phyloP scores from a whole-genome alignment of 1,139 yeast species.

The Pichia sp. region DNA sequence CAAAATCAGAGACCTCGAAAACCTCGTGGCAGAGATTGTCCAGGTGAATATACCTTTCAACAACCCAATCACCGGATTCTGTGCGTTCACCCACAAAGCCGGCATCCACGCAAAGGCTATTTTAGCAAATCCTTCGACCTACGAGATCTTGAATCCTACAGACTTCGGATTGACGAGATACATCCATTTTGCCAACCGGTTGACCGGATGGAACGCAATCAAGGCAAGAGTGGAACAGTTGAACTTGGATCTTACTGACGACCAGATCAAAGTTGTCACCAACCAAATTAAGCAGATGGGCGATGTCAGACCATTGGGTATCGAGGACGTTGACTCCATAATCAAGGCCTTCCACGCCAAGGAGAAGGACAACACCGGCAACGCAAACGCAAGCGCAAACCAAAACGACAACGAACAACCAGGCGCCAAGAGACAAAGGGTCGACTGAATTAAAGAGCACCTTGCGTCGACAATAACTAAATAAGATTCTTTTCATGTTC shows the following conservation, averaged over 20 bases:
- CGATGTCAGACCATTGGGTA: conserved; percentile 57
- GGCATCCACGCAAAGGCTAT: conserved; percentile 61
- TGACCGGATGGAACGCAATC: conserved; percentile 61
- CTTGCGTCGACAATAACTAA: background rate
- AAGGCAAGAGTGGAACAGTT: conserved; percentile 62
- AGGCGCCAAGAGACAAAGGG: conserved; percentile 26
- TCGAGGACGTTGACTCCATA: conserved; percentile 42
- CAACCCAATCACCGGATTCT: conserved; percentile 58
- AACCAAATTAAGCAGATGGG: conserved; percentile 52
- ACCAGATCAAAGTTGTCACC: conserved; percentile 54
- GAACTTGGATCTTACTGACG: conserved; percentile 53
- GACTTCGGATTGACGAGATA: conserved; percentile 56
- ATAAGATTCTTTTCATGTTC: background rate
- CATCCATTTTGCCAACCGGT: conserved; percentile 55
- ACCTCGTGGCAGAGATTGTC: conserved; percentile 54
- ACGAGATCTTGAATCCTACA: conserved; percentile 53
- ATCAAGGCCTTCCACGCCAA: conserved; percentile 49
- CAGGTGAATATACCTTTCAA: conserved; percentile 56
- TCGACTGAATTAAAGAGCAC: conserved; percentile 6
- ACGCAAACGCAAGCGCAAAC: background rate
- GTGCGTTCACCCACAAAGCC: conserved; percentile 61
- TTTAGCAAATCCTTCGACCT: conserved; percentile 56
- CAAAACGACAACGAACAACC: conserved; percentile 15
- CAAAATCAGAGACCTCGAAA: conserved; percentile 53
- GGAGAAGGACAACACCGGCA: conserved; percentile 18